Evolutionary conservation across 306 rosid genomes (phyloP).

Genomic region (Vigna unguiculata): DNA sequence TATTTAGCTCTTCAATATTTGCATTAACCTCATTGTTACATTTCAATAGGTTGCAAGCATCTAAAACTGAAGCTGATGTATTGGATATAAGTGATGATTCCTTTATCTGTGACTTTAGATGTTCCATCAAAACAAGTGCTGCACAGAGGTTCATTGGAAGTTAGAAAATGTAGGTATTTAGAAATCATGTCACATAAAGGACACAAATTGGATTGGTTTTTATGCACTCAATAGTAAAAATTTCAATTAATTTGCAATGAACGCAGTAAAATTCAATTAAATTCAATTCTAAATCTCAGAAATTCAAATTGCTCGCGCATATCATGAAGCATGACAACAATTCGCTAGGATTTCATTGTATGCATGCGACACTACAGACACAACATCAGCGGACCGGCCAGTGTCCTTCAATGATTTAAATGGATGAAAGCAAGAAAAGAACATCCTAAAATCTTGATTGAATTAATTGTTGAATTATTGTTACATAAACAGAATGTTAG

Average conservation of each 20-base stretch:
- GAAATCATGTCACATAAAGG: background rate
- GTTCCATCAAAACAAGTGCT: conserved; percentile 74
- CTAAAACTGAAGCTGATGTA: conserved; percentile 46
- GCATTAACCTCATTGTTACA: conserved; percentile 45
- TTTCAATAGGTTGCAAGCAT: conserved; percentile 64
- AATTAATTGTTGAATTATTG: background rate
- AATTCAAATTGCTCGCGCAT: background rate
- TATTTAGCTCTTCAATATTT: conserved; percentile 61
- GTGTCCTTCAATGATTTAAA: conserved; percentile 2
- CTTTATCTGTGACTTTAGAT: conserved; percentile 58
- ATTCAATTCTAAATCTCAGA: background rate
- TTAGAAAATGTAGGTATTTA: conserved; percentile 11
- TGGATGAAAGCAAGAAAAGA: conserved; percentile 26
- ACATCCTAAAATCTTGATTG: background rate
- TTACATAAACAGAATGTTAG: background rate
- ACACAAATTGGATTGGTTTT: background rate
- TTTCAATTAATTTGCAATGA: background rate
- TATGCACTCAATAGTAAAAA: conserved; percentile 9
- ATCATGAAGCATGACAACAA: background rate
- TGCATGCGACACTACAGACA: background rate
- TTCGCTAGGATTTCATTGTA: background rate
- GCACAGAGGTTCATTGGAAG: conserved; percentile 28
- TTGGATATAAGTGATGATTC: conserved; percentile 49
- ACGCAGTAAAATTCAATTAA: background rate
- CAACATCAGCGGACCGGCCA: background rate